These are phyloP conservation scores for Aspergillus sclerotioniger DNA, from an alignment of 495 filamentous ascomycete species.

Conservation along the genomic window DNA sequence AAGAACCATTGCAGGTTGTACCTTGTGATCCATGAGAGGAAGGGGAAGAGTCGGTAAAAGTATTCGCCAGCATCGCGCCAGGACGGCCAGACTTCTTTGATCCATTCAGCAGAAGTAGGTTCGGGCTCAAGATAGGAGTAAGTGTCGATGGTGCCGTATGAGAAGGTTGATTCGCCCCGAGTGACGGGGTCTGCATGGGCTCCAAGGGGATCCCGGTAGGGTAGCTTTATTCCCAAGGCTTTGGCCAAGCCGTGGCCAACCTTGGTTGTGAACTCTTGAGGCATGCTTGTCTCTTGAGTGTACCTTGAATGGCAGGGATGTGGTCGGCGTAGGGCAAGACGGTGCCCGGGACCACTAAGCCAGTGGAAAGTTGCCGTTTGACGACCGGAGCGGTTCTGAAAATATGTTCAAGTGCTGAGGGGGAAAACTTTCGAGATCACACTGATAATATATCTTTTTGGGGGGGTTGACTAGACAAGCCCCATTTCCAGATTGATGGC, in stretches of 20 bases:
- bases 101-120: conserved; percentile 71
- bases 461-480: conserved; percentile 10
- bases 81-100: conserved; percentile 60
- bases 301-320: conserved; percentile 4
- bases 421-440: neutral
- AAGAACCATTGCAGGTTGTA: conserved; percentile 89
- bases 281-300: conserved; percentile 30
- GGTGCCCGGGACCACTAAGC: conserved; percentile 1
- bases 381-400: neutral
- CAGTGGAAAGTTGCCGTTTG: neutral
- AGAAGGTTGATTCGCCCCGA: conserved; percentile 76
- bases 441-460: neutral
- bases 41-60: conserved; percentile 73
- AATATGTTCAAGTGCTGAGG: neutral
- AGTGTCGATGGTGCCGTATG: conserved; percentile 69
- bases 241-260: conserved; percentile 74
- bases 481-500: conserved; percentile 12
- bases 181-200: conserved; percentile 53
- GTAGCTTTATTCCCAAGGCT: conserved; percentile 80
- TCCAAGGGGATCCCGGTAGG: conserved; percentile 56
- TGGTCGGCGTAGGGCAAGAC: conserved; percentile 22
- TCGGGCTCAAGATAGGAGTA: conserved; percentile 82
- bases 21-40: conserved; percentile 77
- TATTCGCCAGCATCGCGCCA: conserved; percentile 56
- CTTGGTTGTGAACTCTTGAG: conserved; percentile 46